Evolutionary conservation across 345 rosid species (phyloP).

Genomic region (Salix dunnii): DNA sequence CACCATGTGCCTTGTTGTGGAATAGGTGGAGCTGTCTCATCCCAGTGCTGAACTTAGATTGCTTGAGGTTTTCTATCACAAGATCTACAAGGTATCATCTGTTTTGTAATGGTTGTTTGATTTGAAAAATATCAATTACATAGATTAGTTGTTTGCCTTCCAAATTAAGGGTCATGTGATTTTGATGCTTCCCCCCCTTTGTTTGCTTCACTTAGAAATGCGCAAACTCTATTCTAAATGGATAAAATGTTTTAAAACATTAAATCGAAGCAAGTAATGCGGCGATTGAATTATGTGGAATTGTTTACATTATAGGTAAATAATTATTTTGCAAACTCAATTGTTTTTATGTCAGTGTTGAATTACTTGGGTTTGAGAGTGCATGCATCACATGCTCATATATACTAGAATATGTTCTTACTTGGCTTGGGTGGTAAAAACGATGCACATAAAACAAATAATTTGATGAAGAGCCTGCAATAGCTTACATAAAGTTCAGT

Average conservation of each 20-base stretch:
- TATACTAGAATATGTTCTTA: not conserved
- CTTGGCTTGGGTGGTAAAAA: not conserved
- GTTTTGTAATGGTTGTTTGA: not conserved
- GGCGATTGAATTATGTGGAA: not conserved
- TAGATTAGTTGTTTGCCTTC: not conserved
- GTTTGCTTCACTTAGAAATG: not conserved
- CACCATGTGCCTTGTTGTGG: not conserved
- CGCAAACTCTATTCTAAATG: not conserved
- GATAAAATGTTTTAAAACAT: not conserved
- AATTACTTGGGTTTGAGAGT: not conserved
- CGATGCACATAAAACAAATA: not conserved
- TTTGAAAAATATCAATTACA: not conserved
- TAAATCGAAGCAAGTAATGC: not conserved
- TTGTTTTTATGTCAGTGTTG: not conserved
- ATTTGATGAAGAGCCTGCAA: not conserved
- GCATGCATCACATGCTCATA: too few relatives aligned
- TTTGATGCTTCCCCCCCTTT: not conserved
- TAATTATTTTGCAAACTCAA: not conserved
- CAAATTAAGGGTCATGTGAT: not conserved
- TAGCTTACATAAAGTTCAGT: not conserved
- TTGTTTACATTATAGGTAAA: not conserved
- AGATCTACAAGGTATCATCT: slow-evolving; percentile 33
- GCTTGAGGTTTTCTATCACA: slow-evolving; percentile 40
- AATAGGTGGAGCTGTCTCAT: slow-evolving; percentile 35
- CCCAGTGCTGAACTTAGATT: slow-evolving; percentile 35